Evolutionary conservation across 495 filamentous ascomycete genomes (phyloP).

Genomic region (Thermothielavioides terrestris): DNA sequence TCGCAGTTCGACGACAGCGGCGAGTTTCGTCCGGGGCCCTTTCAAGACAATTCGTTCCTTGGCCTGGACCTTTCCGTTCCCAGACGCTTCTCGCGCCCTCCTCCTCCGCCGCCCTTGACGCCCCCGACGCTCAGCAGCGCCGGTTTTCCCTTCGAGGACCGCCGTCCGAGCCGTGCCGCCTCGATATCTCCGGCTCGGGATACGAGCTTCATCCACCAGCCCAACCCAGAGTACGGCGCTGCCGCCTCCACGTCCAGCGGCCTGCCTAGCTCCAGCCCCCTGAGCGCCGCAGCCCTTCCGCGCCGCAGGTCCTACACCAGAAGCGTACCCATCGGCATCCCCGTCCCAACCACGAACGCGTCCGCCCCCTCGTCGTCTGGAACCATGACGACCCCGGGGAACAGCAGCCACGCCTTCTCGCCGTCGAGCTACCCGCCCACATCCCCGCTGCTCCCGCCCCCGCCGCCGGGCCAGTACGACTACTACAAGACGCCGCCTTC

Average conservation of each 20-base stretch:
- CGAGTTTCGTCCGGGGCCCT: neutral
- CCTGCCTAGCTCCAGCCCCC: constrained; percentile 18
- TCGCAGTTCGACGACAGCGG: neutral
- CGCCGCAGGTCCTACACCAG: constrained; percentile 37
- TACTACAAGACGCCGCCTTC: constrained; percentile 1
- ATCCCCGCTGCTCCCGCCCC: constrained; percentile 32
- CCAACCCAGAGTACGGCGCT: constrained; percentile 34
- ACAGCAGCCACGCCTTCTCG: constrained; percentile 19
- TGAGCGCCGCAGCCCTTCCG: constrained; percentile 22
- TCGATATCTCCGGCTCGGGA: constrained; percentile 32
- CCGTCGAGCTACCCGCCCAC: constrained; percentile 39
- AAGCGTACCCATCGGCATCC: constrained; percentile 29
- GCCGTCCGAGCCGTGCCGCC: constrained; percentile 29
- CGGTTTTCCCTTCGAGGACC: constrained; percentile 31
- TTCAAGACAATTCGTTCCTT: neutral
- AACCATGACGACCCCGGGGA: constrained; percentile 13
- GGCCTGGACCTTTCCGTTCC: constrained; percentile 12
- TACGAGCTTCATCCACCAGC: constrained; percentile 32
- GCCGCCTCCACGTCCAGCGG: constrained; percentile 24
- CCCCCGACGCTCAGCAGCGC: constrained; percentile 26
- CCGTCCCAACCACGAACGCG: constrained; percentile 8
- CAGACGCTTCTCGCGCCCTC: constrained; percentile 26
- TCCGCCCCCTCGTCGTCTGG: constrained; percentile 13
- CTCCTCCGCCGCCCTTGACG: constrained; percentile 34
- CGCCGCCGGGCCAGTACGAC: constrained; percentile 17